Evolutionary conservation across 1,284 basidiomycete genomes (phyloP), one percentile per base, ranked within the genome.

Genomic region (Pisolithus thermaeus): DNA sequence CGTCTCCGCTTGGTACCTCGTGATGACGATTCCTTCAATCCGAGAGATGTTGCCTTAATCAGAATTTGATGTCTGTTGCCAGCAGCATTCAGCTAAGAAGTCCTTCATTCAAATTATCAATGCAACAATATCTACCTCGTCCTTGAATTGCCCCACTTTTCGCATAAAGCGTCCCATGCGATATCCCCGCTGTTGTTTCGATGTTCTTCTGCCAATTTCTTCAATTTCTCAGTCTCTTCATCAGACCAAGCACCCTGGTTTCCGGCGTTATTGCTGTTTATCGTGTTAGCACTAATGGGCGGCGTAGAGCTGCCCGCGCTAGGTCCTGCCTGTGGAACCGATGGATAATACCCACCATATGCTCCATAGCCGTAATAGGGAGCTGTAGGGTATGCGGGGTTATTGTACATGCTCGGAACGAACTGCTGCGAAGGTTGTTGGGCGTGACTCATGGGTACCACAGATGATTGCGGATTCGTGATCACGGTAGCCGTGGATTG

Each of bases 191-290:
- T 60, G 6, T 70, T 70, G 36, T 70, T 68, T 56, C 73, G 75
- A 60, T 81, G 82, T 51, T 86, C 79, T 56, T 88, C 87, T 0
- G 82, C 79, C 25, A 90, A 61, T 48, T 74, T 78, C 65, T 75
- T 83, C 54, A 90, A 61, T 41, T 77, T 74, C 54, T 86, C 83
- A 0, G 78, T 79, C 61, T 90, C 87, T 53, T 86, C 84, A 6
- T 87, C 83, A 2, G 83, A 80, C 87, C 87, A 90, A 9, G 83
- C 75, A 0, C 86, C 86, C 52, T 83, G 82, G 49, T 80, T 81
- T 20, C 77, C 77, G 12, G 73, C 74, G 41, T 66, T 71, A 28
- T 70, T 71, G 42, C 66, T 71, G 27, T 70, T 71, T 1, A 72
- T 70, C 8, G 59, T 50, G 2, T 49, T 56, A 0, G 40, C 37